phyloP scores from a whole-genome alignment of 2,329 filamentous ascomycete genomes.

The Dactylonectria estremocensis region DNA sequence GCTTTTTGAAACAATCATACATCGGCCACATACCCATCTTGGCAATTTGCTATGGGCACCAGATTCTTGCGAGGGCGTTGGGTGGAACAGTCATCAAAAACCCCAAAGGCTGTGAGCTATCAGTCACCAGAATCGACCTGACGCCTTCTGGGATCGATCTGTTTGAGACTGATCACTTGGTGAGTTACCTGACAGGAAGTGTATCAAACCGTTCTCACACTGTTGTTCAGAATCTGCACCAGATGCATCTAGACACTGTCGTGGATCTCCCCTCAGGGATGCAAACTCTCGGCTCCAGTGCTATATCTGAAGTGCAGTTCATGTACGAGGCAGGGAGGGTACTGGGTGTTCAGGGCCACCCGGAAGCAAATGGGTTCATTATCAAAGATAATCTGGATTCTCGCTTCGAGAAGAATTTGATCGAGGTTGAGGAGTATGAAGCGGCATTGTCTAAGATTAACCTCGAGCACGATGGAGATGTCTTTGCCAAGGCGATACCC shows the following conservation, averaged over 20 bases:
- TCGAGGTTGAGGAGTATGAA: neutral
- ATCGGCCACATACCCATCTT: neutral
- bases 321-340: slow-evolving; percentile 9
- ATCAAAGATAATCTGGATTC: slow-evolving; percentile 10
- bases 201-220: neutral
- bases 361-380: slow-evolving; percentile 9
- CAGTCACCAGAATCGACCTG: slow-evolving; percentile 7
- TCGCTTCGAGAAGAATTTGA: slow-evolving; percentile 6
- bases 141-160: slow-evolving; percentile 1
- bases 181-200: neutral
- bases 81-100: slow-evolving; percentile 9
- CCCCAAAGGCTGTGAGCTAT: slow-evolving; percentile 15
- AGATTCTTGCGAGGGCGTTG: slow-evolving; percentile 14
- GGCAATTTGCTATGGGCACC: slow-evolving; percentile 20
- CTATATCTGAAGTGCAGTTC: slow-evolving; percentile 4
- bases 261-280: neutral
- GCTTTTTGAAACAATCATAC: slow-evolving; percentile 8
- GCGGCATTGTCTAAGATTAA: slow-evolving; percentile 6
- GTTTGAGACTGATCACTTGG: slow-evolving; percentile 3
- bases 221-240: neutral
- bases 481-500: slow-evolving; percentile 1
- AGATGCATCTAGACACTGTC: slow-evolving; percentile 4
- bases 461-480: slow-evolving; percentile 2
- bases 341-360: slow-evolving; percentile 16
- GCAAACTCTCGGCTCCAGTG: slow-evolving; percentile 6